Percentiles rank a stretch among this genome's conserved stretches.
phyloP scores from a whole-genome alignment of 768 basidiomycete species.

The Cystofilobasidium capitatum region DNA sequence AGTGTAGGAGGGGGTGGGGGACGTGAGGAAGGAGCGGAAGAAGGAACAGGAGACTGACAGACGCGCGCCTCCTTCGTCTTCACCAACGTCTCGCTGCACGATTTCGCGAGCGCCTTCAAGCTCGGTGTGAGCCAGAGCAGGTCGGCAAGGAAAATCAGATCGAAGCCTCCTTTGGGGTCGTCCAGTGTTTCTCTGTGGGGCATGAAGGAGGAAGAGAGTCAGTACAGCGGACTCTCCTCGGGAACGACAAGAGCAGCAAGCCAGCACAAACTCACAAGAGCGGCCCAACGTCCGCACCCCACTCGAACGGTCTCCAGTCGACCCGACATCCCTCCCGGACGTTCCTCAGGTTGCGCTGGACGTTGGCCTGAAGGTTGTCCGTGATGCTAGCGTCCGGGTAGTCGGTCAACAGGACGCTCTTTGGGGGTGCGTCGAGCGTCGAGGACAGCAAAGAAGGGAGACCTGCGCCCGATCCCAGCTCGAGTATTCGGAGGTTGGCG shows the following conservation, averaged over 20 bases:
- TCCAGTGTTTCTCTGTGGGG: conserved; percentile 5
- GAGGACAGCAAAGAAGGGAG: conserved; percentile 9
- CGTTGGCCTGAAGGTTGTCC: background rate
- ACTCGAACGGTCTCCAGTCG: conserved; percentile 14
- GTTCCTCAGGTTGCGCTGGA: background rate
- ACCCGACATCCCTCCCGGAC: background rate
- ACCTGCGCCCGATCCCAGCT: background rate
- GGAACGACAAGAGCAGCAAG: background rate
- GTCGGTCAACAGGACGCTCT: conserved; percentile 12
- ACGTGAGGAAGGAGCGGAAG: background rate
- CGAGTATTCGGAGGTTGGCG: background rate
- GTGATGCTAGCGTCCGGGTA: conserved; percentile 3
- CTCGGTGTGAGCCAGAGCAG: conserved; percentile 23
- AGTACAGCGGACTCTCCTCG: background rate
- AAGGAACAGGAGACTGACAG: background rate
- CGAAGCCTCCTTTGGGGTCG: conserved; percentile 24
- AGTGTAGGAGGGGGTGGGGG: background rate
- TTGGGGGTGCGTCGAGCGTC: background rate
- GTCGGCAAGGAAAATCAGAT: conserved; percentile 36
- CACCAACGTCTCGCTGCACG: background rate
- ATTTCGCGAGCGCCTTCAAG: background rate
- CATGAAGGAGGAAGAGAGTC: background rate
- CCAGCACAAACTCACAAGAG: background rate
- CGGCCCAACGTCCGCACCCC: background rate
- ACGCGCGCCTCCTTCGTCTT: background rate